phyloP scores from a whole-genome alignment of 305 asterid genomes.

The Ajuga reptans region DNA sequence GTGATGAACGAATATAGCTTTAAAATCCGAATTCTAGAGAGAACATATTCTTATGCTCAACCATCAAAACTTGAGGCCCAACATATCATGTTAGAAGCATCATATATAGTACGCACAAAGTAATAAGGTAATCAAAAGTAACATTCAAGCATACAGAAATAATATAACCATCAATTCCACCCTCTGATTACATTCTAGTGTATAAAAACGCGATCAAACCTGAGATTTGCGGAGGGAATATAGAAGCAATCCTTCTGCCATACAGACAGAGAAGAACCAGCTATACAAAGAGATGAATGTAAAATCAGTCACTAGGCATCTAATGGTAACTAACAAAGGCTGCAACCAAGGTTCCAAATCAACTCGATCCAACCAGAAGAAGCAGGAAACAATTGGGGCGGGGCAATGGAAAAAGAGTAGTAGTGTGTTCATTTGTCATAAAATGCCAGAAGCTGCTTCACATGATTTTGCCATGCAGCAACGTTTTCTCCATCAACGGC shows the following conservation, averaged over 20 bases:
- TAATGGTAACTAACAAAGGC: neutral
- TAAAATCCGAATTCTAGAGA: no score
- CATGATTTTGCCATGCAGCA: slow-evolving; percentile 87
- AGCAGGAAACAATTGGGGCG: neutral
- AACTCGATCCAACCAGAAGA: neutral
- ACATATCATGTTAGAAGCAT: neutral
- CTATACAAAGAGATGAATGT: slow-evolving; percentile 9
- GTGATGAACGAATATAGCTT: no score
- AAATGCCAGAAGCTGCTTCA: slow-evolving; percentile 84
- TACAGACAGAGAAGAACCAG: slow-evolving; percentile 10
- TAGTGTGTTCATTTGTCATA: slow-evolving; percentile 53
- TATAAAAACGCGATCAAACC: no score
- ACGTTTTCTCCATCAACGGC: slow-evolving; percentile 90
- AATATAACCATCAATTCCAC: slow-evolving; percentile 12
- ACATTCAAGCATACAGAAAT: neutral
- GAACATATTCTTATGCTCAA: no score
- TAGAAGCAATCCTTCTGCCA: neutral
- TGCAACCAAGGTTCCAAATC: neutral
- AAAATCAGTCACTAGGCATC: neutral
- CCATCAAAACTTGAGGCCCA: no score
- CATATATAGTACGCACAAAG: neutral
- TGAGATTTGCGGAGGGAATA: neutral
- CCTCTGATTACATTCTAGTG: no score
- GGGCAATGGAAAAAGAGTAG: slow-evolving; percentile 2
- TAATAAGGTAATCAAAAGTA: neutral